Evolutionary conservation across 2,329 filamentous ascomycete genomes (phyloP).

Genomic region (Triangularia setosa): DNA sequence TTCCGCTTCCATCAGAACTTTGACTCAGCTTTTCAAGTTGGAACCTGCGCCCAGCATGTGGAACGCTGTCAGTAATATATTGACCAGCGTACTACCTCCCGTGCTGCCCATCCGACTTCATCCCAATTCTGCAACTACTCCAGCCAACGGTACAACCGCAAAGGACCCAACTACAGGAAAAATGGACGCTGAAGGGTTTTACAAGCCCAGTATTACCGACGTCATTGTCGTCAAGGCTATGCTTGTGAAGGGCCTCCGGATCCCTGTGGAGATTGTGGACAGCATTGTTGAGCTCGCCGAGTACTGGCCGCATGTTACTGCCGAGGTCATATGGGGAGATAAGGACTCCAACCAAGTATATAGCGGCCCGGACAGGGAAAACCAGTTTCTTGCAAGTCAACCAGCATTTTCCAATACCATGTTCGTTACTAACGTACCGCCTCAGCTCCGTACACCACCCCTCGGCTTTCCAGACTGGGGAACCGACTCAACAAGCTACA

Average conservation of each 20-base stretch:
- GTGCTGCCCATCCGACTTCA: neutral
- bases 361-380: conserved; percentile 26
- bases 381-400: conserved; percentile 38
- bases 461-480: conserved; percentile 35
- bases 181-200: conserved; percentile 2
- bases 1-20: neutral
- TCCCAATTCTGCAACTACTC: neutral
- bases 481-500: conserved; percentile 9
- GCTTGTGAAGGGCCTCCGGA: conserved; percentile 25
- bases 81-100: neutral
- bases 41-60: neutral
- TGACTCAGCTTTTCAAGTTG: neutral
- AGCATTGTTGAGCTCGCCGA: conserved; percentile 56
- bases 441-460: conserved; percentile 39
- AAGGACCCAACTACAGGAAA: neutral
- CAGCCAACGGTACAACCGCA: neutral
- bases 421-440: neutral
- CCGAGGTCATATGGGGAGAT: conserved; percentile 30
- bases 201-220: conserved; percentile 43
- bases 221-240: conserved; percentile 47
- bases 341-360: conserved; percentile 18
- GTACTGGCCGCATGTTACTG: conserved; percentile 55
- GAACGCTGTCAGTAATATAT: neutral
- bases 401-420: conserved; percentile 11
- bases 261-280: conserved; percentile 55